phyloP scores from a whole-genome alignment of 306 rosid species.

The Luffa acutangula region DNA sequence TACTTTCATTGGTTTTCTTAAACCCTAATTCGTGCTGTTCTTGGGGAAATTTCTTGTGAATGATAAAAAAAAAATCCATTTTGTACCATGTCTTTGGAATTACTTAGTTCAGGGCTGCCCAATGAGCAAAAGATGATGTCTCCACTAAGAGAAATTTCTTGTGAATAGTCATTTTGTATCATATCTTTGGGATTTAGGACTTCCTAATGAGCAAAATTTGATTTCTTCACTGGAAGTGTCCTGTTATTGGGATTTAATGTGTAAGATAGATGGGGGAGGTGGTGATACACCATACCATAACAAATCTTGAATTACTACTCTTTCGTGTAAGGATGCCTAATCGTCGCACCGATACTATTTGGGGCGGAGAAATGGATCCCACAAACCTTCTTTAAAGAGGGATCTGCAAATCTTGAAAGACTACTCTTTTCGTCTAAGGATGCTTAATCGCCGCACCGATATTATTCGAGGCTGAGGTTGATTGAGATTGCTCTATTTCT shows the following conservation, averaged over 20 bases:
- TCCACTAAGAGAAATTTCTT: background rate
- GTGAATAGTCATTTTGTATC: background rate
- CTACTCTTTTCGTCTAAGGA: background rate
- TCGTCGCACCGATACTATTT: background rate
- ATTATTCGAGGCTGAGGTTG: background rate
- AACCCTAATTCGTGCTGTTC: background rate
- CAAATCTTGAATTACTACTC: background rate
- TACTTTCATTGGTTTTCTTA: background rate
- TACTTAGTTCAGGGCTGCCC: background rate
- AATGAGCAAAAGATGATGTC: background rate
- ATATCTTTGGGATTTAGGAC: background rate
- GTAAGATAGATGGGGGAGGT: background rate
- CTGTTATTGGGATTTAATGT: background rate
- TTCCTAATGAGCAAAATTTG: background rate
- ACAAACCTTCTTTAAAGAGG: background rate
- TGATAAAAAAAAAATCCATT: too few relatives aligned
- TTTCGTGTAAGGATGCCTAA: background rate
- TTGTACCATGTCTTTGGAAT: background rate
- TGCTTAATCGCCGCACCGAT: background rate
- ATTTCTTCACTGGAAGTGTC: background rate
- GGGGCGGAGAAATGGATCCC: background rate
- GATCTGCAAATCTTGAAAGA: background rate
- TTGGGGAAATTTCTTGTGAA: background rate
- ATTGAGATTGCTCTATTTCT: background rate
- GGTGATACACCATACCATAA: background rate